Base-by-base conservation (phyloP, 1,284 basidiomycete genomes). In the Pseudozyma sp. region DNA sequence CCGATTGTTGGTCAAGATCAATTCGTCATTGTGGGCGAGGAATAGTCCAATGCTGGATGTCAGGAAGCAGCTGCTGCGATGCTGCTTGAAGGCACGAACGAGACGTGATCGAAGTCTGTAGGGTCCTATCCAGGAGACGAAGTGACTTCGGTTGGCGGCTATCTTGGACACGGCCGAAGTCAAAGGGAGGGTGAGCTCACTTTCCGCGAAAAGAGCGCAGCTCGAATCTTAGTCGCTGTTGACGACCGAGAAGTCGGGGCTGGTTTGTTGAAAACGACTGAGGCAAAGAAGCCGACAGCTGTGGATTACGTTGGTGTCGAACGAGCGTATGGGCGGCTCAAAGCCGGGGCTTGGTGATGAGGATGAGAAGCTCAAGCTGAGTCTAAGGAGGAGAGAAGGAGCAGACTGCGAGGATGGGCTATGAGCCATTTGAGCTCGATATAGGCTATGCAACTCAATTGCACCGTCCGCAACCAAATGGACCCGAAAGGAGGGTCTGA, bases 1-100 rank as follows among this genome's bases (percentile, higher is more conserved):
- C 62, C 69, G 62, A 66, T 55, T 47, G n/a, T 44, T 48, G 56
- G 8, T 38, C 35, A 45, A 52, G 43, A 62, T 71, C 62, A 71
- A 71, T 71, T 66, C 62, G 43, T 52, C 69, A 71, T 71, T 0
- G 21, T 62, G 62, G 35, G 45, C 16, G 43, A 25, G 34, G 36
- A 12, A 19, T 31, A 21, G 47, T 55, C 69, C 62, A 62, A 31
- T 50, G n/a, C 43, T 54, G 63, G 69, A 59, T 39, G 47, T 54
- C 36, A 39, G 51, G 36, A 34, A 61, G 63, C 58, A 58, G 62
- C 51, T 14, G 21, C 19, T 19, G 52, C 7, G 18, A 21, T 39
- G 43, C 52, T 60, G 61, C 67, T 59, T 45, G 40, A 47, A 38
- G 36, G 36, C 8, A 31, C 21, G 31, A 18, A 36, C 34, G 31